These are phyloP conservation scores for Tulasnella sp. DNA, from an alignment of 768 basidiomycete genomes.

Conservation along the genomic window DNA sequence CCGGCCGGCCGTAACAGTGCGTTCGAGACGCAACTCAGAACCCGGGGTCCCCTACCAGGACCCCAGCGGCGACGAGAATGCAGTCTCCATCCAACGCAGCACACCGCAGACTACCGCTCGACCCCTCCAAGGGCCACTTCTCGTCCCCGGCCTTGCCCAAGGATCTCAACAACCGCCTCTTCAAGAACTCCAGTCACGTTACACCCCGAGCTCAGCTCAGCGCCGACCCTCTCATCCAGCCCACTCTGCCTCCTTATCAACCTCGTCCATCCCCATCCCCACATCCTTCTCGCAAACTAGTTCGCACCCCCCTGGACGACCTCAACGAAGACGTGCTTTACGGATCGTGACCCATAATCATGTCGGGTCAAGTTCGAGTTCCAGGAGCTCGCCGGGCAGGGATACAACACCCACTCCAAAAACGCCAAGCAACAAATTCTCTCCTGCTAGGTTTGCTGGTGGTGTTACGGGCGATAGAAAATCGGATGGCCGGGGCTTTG, in stretches of 20 bases:
- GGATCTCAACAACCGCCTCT: not conserved
- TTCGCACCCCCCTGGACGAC: not conserved
- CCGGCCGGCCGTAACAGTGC: too few species aligned
- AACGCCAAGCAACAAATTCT: slow-evolving; percentile 59
- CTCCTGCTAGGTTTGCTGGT: slow-evolving; percentile 49
- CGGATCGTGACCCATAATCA: not conserved
- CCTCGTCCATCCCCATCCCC: slow-evolving; percentile 30
- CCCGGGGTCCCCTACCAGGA: slow-evolving; percentile 26
- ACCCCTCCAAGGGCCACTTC: not conserved
- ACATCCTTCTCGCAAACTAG: slow-evolving; percentile 17
- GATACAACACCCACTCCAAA: slow-evolving; percentile 74
- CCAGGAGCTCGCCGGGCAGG: slow-evolving; percentile 60
- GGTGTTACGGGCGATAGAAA: slow-evolving; percentile 43
- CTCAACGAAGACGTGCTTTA: not conserved
- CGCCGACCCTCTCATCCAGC: slow-evolving; percentile 9
- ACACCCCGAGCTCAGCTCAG: not conserved
- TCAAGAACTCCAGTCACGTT: slow-evolving; percentile 4
- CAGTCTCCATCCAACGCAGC: not conserved
- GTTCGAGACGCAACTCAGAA: not conserved
- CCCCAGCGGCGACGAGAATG: slow-evolving; percentile 30
- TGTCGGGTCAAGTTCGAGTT: slow-evolving; percentile 61
- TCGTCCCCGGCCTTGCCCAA: not conserved
- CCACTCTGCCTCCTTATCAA: slow-evolving; percentile 29
- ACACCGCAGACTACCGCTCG: slow-evolving; percentile 8
- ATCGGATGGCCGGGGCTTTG: slow-evolving; percentile 38